These are phyloP conservation scores for Pythium oligandrum DNA, from an alignment of 352 stramenopile genomes.

Conservation along the genomic window DNA sequence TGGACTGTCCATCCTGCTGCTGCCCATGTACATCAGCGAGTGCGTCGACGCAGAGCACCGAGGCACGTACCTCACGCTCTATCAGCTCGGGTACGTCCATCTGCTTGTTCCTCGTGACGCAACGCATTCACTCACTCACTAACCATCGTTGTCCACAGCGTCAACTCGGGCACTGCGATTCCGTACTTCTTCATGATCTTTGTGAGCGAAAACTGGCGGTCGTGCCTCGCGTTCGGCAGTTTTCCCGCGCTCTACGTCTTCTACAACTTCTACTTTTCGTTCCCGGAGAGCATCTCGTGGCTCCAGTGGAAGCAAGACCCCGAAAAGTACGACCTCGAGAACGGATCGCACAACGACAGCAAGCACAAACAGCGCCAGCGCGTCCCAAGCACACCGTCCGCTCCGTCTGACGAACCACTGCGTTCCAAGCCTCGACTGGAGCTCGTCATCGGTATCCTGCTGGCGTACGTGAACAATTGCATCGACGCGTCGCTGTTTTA, in stretches of 20 bases:
- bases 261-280: constrained; percentile 68
- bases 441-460: constrained; percentile 66
- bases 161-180: constrained; percentile 69
- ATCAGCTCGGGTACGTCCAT: constrained; percentile 65
- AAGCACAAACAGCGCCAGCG: background rate
- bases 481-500: constrained; percentile 87
- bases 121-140: background rate
- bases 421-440: constrained; percentile 40
- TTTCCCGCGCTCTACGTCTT: constrained; percentile 72
- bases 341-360: constrained; percentile 1
- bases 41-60: constrained; percentile 61
- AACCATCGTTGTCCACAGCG: constrained; percentile 21
- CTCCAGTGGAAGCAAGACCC: constrained; percentile 62
- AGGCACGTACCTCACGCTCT: constrained; percentile 68
- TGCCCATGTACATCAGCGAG: constrained; percentile 89
- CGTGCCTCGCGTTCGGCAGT: constrained; percentile 65
- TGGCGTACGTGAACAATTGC: constrained; percentile 87
- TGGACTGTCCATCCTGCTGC: constrained; percentile 74
- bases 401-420: background rate
- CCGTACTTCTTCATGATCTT: constrained; percentile 81
- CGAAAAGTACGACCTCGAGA: constrained; percentile 42
- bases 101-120: background rate
- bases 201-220: constrained; percentile 70
- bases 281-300: constrained; percentile 80
- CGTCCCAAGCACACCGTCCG: background rate